phyloP scores from a whole-genome alignment of 495 filamentous ascomycete species.

The Lasiosphaeriaceae sp. region DNA sequence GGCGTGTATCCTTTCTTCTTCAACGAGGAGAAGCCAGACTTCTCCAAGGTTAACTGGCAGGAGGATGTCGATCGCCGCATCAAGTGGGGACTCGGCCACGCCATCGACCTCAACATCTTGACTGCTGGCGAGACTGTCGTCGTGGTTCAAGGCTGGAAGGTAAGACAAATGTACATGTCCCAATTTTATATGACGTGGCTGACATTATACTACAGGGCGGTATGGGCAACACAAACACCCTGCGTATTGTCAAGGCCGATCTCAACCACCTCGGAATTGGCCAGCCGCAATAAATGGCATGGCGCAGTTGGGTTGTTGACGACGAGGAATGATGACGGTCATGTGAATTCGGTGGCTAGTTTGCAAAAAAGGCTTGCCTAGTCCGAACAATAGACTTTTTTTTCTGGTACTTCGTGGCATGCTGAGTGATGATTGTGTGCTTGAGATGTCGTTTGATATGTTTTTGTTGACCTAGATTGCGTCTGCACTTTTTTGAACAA shows the following conservation, averaged over 20 bases:
- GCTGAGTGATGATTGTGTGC: too few relatives aligned
- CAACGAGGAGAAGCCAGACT: constrained; percentile 89
- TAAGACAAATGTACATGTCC: constrained; percentile 5
- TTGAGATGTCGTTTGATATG: too few relatives aligned
- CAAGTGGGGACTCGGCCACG: constrained; percentile 87
- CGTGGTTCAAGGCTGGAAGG: constrained; percentile 90
- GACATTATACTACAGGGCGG: constrained; percentile 62
- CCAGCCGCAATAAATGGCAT: constrained; percentile 8
- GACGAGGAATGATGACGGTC: background rate
- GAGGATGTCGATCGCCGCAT: constrained; percentile 96
- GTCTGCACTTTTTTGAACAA: too few relatives aligned
- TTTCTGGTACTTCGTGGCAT: constrained; percentile 23
- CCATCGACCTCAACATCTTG: constrained; percentile 79
- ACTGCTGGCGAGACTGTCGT: constrained; percentile 79
- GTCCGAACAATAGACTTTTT: background rate
- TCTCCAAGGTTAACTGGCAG: constrained; percentile 84
- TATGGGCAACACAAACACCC: constrained; percentile 95
- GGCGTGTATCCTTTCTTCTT: constrained; percentile 97
- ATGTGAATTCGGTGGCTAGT: background rate
- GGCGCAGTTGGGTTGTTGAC: background rate
- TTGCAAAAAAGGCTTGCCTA: too few relatives aligned
- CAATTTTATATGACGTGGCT: background rate
- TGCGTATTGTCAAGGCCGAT: constrained; percentile 56
- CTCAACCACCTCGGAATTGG: constrained; percentile 45
- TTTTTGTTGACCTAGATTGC: too few relatives aligned